A percentile compares a stretch with the other conserved stretches of the same genome.
Conservation (phyloP, 176 grass and related monocot genomes). For the Triticum dicoccoides region DNA sequence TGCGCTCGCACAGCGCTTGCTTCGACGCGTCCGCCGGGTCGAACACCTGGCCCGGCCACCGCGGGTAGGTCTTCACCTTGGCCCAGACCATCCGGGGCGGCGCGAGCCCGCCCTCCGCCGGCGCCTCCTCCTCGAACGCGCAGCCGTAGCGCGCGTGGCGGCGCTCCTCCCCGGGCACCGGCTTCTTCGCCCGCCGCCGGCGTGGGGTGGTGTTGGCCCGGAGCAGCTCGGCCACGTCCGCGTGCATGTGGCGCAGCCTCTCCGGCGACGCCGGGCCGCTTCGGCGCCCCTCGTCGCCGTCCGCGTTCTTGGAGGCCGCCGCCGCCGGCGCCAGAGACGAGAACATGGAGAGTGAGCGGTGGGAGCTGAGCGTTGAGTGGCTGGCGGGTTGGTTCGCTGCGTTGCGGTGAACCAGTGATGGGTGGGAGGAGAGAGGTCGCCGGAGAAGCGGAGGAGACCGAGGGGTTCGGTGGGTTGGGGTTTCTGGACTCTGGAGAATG, state of each 20-base stretch:
- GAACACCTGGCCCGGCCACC: constrained; percentile 83
- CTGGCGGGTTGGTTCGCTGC: neutral
- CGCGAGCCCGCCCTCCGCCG: constrained; percentile 10
- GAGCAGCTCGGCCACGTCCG: constrained; percentile 22
- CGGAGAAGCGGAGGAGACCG: too few relatives aligned
- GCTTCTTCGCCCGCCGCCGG: neutral
- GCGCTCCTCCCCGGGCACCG: too few relatives aligned
- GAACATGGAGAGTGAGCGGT: neutral
- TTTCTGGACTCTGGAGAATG: too few relatives aligned
- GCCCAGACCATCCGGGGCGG: constrained; percentile 51
- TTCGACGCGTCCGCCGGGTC: constrained; percentile 48
- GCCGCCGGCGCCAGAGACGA: neutral
- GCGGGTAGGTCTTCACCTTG: constrained; percentile 68
- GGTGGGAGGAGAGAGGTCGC: too few relatives aligned
- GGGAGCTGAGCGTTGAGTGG: neutral
- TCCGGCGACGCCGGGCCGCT: neutral
- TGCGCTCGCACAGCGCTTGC: constrained; percentile 7
- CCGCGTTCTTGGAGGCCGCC: neutral
- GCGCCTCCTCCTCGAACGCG: constrained; percentile 36
- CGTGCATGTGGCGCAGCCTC: constrained; percentile 22
- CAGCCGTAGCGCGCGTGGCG: constrained; percentile 17
- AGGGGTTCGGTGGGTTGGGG: too few relatives aligned
- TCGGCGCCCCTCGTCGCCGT: neutral
- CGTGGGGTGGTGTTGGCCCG: neutral
- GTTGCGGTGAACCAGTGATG: neutral